These are phyloP conservation scores for Capronia coronata DNA, from an alignment of 2,329 filamentous ascomycete genomes.

Conservation along the genomic window DNA sequence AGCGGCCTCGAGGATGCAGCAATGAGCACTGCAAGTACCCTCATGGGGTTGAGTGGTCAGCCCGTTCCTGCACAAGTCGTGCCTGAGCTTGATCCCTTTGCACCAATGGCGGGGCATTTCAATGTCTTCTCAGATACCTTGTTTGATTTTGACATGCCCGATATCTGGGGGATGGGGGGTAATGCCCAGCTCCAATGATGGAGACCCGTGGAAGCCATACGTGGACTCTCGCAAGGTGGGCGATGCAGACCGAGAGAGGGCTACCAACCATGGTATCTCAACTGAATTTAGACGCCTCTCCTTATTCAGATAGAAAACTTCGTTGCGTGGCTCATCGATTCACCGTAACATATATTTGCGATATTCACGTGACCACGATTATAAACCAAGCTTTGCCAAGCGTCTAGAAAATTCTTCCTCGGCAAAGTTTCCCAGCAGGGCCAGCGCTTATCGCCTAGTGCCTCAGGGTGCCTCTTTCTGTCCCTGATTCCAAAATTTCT, in stretches of 20 bases:
- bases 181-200: slow-evolving; percentile 3
- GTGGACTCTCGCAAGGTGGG: no score
- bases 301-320: no score
- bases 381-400: slow-evolving; percentile 1
- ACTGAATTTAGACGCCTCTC: no score
- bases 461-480: slow-evolving; percentile 3
- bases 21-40: slow-evolving; percentile 13
- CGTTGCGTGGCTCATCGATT: no score
- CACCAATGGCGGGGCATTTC: slow-evolving; percentile 12
- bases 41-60: slow-evolving; percentile 14
- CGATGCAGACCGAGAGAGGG: no score
- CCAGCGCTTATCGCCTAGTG: slow-evolving; percentile 5
- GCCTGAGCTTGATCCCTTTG: slow-evolving; percentile 19
- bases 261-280: no score
- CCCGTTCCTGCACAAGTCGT: slow-evolving; percentile 3
- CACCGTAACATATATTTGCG: no score
- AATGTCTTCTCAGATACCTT: slow-evolving; percentile 20
- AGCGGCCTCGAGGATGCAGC: slow-evolving; percentile 12
- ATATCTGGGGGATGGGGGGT: slow-evolving; percentile 19
- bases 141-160: slow-evolving; percentile 24
- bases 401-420: slow-evolving; percentile 4
- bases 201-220: no score
- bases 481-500: slow-evolving; percentile 12
- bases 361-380: not conserved
- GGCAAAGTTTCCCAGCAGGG: slow-evolving; percentile 3